Evolutionary conservation across 2,329 filamentous ascomycete genomes (phyloP).

Genomic region (Dendryphion nanum): DNA sequence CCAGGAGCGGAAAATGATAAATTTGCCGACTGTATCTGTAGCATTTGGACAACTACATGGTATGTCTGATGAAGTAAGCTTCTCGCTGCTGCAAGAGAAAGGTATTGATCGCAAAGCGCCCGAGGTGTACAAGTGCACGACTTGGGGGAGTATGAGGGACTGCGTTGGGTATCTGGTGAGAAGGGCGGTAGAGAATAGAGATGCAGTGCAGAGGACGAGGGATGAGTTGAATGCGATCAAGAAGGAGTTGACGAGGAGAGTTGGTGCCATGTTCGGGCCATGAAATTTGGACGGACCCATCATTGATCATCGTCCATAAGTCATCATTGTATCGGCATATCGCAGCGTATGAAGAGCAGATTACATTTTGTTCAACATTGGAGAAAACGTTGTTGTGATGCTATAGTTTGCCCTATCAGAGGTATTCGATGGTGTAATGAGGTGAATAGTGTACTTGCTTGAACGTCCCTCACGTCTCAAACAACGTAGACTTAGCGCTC

Average conservation of each 20-base stretch:
- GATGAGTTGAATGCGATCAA: conserved; percentile 29
- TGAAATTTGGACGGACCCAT: too few relatives aligned
- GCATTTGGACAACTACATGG: conserved; percentile 81
- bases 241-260: conserved; percentile 21
- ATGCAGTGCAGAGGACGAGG: conserved; percentile 53
- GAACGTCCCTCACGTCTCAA: too few relatives aligned
- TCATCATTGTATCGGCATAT: too few relatives aligned
- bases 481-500: too few relatives aligned
- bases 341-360: too few relatives aligned
- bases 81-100: conserved; percentile 34
- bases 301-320: too few relatives aligned
- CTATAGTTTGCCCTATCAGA: too few relatives aligned
- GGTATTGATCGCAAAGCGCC: conserved; percentile 35
- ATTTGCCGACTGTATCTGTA: conserved; percentile 50
- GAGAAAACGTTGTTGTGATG: too few relatives aligned
- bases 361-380: too few relatives aligned
- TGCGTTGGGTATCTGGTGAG: conserved; percentile 73
- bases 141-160: conserved; percentile 62
- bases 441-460: too few relatives aligned
- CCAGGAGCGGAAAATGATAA: conserved; percentile 29
- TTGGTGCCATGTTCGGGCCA: conserved; percentile 12
- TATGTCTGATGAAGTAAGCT: conserved; percentile 91
- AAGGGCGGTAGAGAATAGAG: conserved; percentile 59
- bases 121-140: conserved; percentile 56
- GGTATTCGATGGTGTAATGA: too few relatives aligned